phyloP scores from a whole-genome alignment of 2,329 filamentous ascomycete species.

The Purpureocillium lavendulum region DNA sequence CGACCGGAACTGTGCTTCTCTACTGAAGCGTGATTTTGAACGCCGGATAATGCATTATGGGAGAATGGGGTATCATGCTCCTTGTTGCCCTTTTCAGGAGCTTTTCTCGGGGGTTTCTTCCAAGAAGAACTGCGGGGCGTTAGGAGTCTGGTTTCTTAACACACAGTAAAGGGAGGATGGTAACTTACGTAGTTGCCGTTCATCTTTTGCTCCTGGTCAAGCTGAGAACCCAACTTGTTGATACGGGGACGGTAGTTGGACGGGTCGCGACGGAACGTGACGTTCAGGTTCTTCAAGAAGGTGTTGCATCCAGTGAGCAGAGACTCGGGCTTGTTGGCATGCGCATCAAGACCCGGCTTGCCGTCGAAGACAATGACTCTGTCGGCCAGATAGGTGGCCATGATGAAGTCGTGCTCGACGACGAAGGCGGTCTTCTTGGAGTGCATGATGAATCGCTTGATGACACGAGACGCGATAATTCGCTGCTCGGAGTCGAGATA shows the following conservation, averaged over 20 bases:
- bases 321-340: slow-evolving; percentile 84
- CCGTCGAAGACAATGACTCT: slow-evolving; percentile 98
- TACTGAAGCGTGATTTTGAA: slow-evolving; percentile 35
- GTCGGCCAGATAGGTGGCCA: slow-evolving; percentile 72
- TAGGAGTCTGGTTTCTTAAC: not conserved
- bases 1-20: slow-evolving; percentile 19
- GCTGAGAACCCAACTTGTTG: slow-evolving; percentile 92
- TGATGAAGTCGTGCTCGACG: slow-evolving; percentile 99
- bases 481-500: slow-evolving; percentile 99
- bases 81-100: slow-evolving; percentile 47
- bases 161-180: not conserved
- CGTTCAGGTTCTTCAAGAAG: slow-evolving; percentile 93
- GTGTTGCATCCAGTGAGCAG: slow-evolving; percentile 92
- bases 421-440: slow-evolving; percentile 99
- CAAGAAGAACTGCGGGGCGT: slow-evolving; percentile 72
- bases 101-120: slow-evolving; percentile 59
- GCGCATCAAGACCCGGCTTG: slow-evolving; percentile 77
- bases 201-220: slow-evolving; percentile 96
- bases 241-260: slow-evolving; percentile 95
- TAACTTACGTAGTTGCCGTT: slow-evolving; percentile 77
- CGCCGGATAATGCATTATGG: slow-evolving; percentile 29
- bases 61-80: slow-evolving; percentile 22
- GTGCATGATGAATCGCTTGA: slow-evolving; percentile 99
- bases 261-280: slow-evolving; percentile 97
- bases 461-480: slow-evolving; percentile 93